These are phyloP conservation scores for Brasilioporus rufonigricans DNA, from an alignment of 768 basidiomycete species.

Conservation along the genomic window DNA sequence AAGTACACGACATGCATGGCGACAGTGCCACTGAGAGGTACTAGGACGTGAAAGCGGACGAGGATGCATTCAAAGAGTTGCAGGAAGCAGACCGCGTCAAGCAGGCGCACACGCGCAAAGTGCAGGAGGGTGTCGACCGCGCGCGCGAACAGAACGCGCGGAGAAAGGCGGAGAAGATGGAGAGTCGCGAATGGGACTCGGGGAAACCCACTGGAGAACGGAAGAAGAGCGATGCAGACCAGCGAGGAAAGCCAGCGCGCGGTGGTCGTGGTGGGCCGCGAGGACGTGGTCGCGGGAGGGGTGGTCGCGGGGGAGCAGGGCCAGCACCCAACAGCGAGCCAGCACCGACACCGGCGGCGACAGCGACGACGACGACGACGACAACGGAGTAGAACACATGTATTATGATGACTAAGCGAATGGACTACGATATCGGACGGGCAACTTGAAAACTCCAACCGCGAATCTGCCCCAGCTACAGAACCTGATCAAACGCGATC, in stretches of 20 bases:
- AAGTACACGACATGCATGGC: slow-evolving; percentile 18
- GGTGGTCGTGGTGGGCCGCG: slow-evolving; percentile 33
- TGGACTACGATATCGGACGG: too few species aligned
- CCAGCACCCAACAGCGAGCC: neutral
- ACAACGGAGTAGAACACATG: neutral
- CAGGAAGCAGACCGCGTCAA: slow-evolving; percentile 63
- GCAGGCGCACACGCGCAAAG: slow-evolving; percentile 55
- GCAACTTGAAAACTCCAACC: too few species aligned
- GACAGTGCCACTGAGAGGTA: neutral
- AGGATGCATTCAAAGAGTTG: slow-evolving; percentile 71
- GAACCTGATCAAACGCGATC: slow-evolving; percentile 48
- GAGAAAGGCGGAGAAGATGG: slow-evolving; percentile 78
- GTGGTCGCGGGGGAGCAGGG: slow-evolving; percentile 29
- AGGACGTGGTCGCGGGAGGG: slow-evolving; percentile 35
- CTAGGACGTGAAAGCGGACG: slow-evolving; percentile 79
- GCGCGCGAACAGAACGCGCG: slow-evolving; percentile 77
- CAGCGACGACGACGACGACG: slow-evolving; percentile 1
- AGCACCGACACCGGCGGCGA: neutral
- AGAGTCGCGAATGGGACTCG: slow-evolving; percentile 82
- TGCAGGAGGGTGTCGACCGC: slow-evolving; percentile 66
- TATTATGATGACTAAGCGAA: neutral
- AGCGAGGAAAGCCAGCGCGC: slow-evolving; percentile 27
- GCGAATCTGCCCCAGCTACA: slow-evolving; percentile 54
- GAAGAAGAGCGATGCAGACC: slow-evolving; percentile 6
- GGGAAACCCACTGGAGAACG: slow-evolving; percentile 46